Evolutionary conservation across 768 basidiomycete species (phyloP), one percentile per base, ranked within the genome.

Genomic region (Clitopilus passeckerianus): DNA sequence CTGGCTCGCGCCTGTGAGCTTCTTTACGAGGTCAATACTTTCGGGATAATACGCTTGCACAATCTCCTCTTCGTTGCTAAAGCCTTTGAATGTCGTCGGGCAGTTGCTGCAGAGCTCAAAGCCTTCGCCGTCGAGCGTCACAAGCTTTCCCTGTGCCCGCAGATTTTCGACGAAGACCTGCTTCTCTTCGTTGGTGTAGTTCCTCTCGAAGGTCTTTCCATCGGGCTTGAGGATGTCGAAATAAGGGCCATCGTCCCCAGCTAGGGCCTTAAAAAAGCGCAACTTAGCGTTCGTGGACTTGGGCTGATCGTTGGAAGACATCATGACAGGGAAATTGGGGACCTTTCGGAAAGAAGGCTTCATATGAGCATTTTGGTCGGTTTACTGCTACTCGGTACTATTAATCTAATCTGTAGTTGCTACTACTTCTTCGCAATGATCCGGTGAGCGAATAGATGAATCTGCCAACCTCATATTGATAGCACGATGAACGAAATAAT

Each of bases 11-110:
- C 81, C 80, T 0, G 77, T 79, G 22, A 78, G 50, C 58, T 74
- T 61, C 71, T 82, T 81, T 43, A 82, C 63, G 41, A 81, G 65
- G 63, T 75, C 75, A 34, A 72, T 68, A 62, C 75, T 76, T 69
- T 82, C 80, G 4, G 74, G 69, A 66, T 81, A 81, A 64, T 82
- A 83, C 54, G 74, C 76, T 34, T 54, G 57, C 63, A 71, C 61
- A 54, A 82, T 75, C 30, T 72, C 75, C 14, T 70, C 72, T 44
- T 80, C 74, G 56, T 73, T 69, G 33, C 34, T 18, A 53, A 63
- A 63, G 24, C 23, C 53, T 41, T 57, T 56, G n/a, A 46, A 46
- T 18, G 44, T 18, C 44, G 44, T 46, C n/a, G 44, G 44, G 55
- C 55, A 57, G 34, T 27, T 7, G 16, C 22, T 60, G 56, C 50